Conservation (phyloP, 768 basidiomycete genomes). For the Podaxis mareebaensis region DNA sequence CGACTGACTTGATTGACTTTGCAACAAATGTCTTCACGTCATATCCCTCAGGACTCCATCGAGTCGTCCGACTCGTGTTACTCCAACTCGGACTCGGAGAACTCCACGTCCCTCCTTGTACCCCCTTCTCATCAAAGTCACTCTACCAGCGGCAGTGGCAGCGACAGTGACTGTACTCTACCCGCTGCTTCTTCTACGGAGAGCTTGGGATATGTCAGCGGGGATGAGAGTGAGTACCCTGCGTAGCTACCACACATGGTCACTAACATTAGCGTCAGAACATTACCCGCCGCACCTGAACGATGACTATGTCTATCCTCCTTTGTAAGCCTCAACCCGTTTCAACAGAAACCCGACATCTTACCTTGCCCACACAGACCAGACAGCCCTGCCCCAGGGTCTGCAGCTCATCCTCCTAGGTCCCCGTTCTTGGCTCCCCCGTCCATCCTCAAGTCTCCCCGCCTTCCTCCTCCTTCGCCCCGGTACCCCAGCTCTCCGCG, state of each 20-base stretch:
- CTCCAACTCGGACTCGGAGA: conserved; percentile 5
- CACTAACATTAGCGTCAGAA: neutral
- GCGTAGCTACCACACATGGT: neutral
- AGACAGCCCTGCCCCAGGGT: neutral
- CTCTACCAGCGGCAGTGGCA: neutral
- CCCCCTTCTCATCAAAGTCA: neutral
- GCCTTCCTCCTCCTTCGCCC: neutral
- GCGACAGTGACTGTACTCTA: neutral
- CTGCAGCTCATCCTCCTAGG: neutral
- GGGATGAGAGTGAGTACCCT: conserved; percentile 1
- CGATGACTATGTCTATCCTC: conserved; percentile 4
- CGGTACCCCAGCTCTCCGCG: conserved; percentile 2
- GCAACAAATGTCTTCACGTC: conserved; percentile 5
- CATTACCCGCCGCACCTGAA: conserved; percentile 4
- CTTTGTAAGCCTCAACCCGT: neutral
- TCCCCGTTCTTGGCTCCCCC: neutral
- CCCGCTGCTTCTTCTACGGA: conserved; percentile 4
- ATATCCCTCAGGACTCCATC: conserved; percentile 1
- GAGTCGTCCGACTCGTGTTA: conserved; percentile 1
- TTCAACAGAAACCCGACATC: neutral
- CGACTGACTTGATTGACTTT: conserved; percentile 1
- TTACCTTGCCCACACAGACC: neutral
- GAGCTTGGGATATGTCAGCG: conserved; percentile 14
- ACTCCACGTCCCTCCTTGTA: neutral
- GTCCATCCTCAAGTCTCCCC: conserved; percentile 8